Conservation (phyloP, 2,329 filamentous ascomycete species). For the Microdochium paspali region DNA sequence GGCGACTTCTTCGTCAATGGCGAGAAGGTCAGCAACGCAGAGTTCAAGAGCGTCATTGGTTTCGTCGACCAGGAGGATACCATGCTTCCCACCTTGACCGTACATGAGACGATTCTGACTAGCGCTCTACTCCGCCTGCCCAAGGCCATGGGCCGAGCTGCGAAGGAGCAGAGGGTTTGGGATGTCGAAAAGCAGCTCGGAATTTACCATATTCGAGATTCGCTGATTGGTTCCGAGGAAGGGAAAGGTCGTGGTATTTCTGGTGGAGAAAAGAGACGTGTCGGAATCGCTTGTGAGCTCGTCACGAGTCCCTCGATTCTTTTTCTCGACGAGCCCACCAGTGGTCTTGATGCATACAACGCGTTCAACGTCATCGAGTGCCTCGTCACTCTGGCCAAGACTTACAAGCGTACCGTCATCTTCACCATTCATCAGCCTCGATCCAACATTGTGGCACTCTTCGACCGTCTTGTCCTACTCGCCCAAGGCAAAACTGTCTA, state of each 20-base stretch:
- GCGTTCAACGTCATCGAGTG: constrained; percentile 98
- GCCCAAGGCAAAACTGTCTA: constrained; percentile 87
- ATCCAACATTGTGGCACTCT: constrained; percentile 95
- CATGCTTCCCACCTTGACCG: constrained; percentile 89
- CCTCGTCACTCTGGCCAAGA: constrained; percentile 87
- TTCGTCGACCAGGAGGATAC: constrained; percentile 99
- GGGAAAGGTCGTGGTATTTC: constrained; percentile 91
- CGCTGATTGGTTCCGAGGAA: constrained; percentile 92
- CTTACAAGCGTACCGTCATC: constrained; percentile 91
- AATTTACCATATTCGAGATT: constrained; percentile 88
- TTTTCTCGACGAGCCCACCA: constrained; percentile 95
- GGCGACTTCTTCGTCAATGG: constrained; percentile 92
- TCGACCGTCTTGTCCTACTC: constrained; percentile 85
- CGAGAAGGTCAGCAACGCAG: constrained; percentile 72
- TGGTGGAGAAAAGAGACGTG: constrained; percentile 89
- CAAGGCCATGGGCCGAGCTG: constrained; percentile 73
- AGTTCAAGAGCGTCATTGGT: constrained; percentile 87
- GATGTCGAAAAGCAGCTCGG: constrained; percentile 96
- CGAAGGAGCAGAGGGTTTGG: constrained; percentile 85
- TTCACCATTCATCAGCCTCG: constrained; percentile 98
- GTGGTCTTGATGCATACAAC: constrained; percentile 91
- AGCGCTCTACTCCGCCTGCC: constrained; percentile 90
- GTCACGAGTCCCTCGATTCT: constrained; percentile 96
- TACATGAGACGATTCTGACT: constrained; percentile 94
- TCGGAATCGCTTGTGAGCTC: constrained; percentile 94